Percentiles rank a stretch among this genome's conserved stretches.
Evolutionary conservation across 371 early-diverging fungal genomes (phyloP).

Genomic region (Saksenaea oblongispora): DNA sequence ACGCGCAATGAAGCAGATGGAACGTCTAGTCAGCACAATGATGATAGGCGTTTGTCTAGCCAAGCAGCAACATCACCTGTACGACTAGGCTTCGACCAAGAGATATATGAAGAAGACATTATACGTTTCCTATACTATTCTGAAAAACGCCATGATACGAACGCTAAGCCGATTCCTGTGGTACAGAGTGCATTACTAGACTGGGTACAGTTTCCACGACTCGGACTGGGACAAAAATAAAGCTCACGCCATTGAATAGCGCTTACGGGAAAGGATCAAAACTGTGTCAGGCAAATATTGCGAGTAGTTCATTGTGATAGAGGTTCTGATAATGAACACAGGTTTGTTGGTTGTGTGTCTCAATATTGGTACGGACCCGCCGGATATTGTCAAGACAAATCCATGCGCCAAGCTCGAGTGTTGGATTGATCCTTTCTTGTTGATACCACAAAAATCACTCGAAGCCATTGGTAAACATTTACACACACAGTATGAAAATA

Average conservation of each 20-base stretch:
- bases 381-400: constrained; percentile 87
- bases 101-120: constrained; percentile 56
- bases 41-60: not conserved
- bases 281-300: constrained; percentile 45
- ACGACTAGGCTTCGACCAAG: constrained; percentile 62
- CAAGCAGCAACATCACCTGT: constrained; percentile 13
- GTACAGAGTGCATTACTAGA: constrained; percentile 32
- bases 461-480: constrained; percentile 88
- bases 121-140: constrained; percentile 60
- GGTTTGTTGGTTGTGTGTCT: constrained; percentile 86
- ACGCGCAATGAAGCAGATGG: constrained; percentile 33
- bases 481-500: constrained; percentile 91
- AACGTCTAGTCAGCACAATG: constrained; percentile 9
- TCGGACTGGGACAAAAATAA: not conserved
- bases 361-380: constrained; percentile 96
- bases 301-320: not conserved
- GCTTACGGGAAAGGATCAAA: constrained; percentile 48
- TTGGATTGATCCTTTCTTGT: constrained; percentile 91
- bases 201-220: constrained; percentile 33
- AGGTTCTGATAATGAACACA: constrained; percentile 9
- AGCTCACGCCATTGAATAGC: constrained; percentile 20
- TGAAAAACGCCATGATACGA: constrained; percentile 61
- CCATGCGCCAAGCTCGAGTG: constrained; percentile 92
- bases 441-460: constrained; percentile 79
- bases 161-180: constrained; percentile 28